Evolutionary conservation across 345 rosid genomes (phyloP), one percentile per base, ranked within the genome.

Genomic region (Combretum micranthum): DNA sequence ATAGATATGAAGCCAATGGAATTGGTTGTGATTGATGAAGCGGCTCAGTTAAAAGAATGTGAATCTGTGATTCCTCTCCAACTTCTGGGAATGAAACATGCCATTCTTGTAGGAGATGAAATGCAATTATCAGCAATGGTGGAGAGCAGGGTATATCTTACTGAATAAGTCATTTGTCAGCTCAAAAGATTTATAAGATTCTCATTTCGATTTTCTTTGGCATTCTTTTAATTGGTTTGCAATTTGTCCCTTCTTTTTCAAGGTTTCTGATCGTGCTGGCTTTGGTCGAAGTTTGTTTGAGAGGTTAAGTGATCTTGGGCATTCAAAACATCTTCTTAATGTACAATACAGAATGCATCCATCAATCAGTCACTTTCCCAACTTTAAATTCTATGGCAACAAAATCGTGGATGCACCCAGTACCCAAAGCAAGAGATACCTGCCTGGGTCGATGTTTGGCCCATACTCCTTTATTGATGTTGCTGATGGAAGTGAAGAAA

Each of bases 271-370:
- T 1, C 37, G 15, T 50, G 85, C 68, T 4, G 69, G 68, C 15
- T 77, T 83, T 0, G 80, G 96, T 14, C 79, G 87, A 69, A 88
- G 96, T 69, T n/a, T n/a, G n/a, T n/a, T n/a, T n/a, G n/a, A n/a
- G n/a, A n/a, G n/a, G n/a, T n/a, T n/a, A n/a, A n/a, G n/a, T n/a
- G n/a, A n/a, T n/a, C n/a, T n/a, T n/a, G n/a, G n/a, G n/a, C n/a
- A n/a, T n/a, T n/a, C n/a, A 3, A 84, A 75, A 47, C 85, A 84
- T 42, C 75, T 80, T 22, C 59, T 88, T 8, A 60, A 77, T 54
- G 72, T 72, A 42, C 96, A 85, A 61, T 83, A 85, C 63, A 67
- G 96, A 20, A 88, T 88, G 96, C 96, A 88, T 73, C 96, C 93
- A 8, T 66, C 75, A 0, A 85, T 88, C 17, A 81, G 90, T 61